phyloP scores from a whole-genome alignment of 441 rosid genomes.

The Pelargonium citronellum region DNA sequence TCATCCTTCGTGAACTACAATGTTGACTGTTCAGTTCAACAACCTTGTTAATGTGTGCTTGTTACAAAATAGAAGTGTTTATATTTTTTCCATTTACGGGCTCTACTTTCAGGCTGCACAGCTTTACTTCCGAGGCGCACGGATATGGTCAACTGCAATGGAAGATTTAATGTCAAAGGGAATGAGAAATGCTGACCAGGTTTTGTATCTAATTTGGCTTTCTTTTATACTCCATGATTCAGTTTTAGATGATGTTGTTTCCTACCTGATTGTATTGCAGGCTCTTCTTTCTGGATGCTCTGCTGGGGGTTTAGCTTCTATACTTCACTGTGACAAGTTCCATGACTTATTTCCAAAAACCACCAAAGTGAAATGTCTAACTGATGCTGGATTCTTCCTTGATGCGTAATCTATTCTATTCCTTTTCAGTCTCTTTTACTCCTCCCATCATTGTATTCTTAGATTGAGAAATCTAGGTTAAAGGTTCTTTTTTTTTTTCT shows the following conservation, averaged over 20 bases:
- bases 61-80: background rate
- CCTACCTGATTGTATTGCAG: conserved; percentile 28
- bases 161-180: conserved; percentile 68
- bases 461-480: background rate
- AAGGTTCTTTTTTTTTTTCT: background rate
- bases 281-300: conserved; percentile 91
- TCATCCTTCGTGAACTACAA: background rate
- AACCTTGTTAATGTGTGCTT: background rate
- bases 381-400: conserved; percentile 90
- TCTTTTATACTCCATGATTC: conserved; percentile 6
- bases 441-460: background rate
- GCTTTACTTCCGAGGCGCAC: conserved; percentile 79
- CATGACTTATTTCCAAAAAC: conserved; percentile 43
- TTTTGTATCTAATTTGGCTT: conserved; percentile 14
- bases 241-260: conserved; percentile 7
- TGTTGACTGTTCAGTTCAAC: background rate
- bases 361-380: conserved; percentile 77
- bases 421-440: background rate
- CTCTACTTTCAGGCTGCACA: conserved; percentile 34
- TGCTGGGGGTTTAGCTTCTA: conserved; percentile 80
- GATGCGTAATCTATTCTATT: conserved; percentile 42
- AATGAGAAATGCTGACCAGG: conserved; percentile 68
- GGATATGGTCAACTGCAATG: conserved; percentile 82
- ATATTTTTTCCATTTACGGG: background rate
- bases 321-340: conserved; percentile 78